Evolutionary conservation across 176 grass and related monocot genomes (phyloP), one percentile per base, ranked within the genome.

Genomic region (Lolium perenne): DNA sequence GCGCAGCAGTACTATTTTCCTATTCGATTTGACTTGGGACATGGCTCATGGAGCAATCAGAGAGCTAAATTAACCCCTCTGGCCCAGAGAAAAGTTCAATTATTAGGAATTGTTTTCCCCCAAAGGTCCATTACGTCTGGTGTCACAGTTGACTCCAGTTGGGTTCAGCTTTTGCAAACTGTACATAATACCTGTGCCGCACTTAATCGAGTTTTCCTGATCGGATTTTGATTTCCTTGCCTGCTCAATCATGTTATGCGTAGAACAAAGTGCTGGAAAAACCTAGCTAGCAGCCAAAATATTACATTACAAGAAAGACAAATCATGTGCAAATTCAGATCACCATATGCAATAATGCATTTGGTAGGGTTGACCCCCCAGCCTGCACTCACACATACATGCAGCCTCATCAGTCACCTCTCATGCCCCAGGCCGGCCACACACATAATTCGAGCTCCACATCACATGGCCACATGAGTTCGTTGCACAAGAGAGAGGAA

Each of bases 381-480:
- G 79, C 17, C 62, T 77, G 83, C 58, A 29, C 29, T 32, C 0
- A 32, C 23, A 29, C 23, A 64, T 29, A 46, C 68, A 81, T 51
- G 47, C 38, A 3, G 15, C 57, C 48, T 79, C 59, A 54, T 81
- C 59, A 75, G 71, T 49, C 12, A 87, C 55, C 57, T 66, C 57
- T 58, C 25, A 69, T 81, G 81, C 58, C 68, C 84, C 73, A 86
- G 26, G 69, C 51, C 61, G 76, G 81, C 70, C 53, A 15, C 61
- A 46, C 50, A 25, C 81, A 84, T 85, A 40, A 88, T 91, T 91
- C 80, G 76, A 91, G 81, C 82, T 77, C 61, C 85, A 76, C 23
- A 76, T 76, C 69, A 87, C 80, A 87, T 84, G 77, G 81, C 29
- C 81, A 45, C 83, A 71, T n/a, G 82, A 89, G 88, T 69, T 87